phyloP scores from a whole-genome alignment of 192 early-diverging fungal species.

The Gaertneriomyces sp. region DNA sequence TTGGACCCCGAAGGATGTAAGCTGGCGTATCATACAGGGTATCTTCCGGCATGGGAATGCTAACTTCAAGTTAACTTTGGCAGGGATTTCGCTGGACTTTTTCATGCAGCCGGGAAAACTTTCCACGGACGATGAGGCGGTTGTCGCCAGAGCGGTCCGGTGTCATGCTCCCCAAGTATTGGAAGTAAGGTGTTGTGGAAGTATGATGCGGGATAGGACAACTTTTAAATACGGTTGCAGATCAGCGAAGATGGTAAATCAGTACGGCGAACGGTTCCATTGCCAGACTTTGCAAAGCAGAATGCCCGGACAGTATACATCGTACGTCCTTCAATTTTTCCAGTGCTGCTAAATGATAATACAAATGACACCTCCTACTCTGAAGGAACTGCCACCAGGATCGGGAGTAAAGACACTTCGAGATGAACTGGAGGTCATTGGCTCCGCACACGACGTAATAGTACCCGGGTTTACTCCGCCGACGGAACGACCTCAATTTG shows the following conservation, averaged over 20 bases:
- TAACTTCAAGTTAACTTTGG: too few species aligned
- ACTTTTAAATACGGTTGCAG: not conserved
- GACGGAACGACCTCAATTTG: too few species aligned
- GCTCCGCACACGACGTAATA: too few species aligned
- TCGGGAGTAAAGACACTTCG: too few species aligned
- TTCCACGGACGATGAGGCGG: constrained; percentile 24
- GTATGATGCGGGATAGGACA: not conserved
- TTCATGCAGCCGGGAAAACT: not conserved
- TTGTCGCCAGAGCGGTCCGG: constrained; percentile 35
- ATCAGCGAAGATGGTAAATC: constrained; percentile 24
- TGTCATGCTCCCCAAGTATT: not conserved
- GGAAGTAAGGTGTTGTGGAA: not conserved
- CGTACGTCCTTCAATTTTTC: not conserved
- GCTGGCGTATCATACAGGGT: too few species aligned
- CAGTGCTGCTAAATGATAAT: too few species aligned
- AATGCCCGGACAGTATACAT: constrained; percentile 9
- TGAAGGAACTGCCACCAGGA: too few species aligned
- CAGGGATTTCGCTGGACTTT: not conserved
- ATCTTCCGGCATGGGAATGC: too few species aligned
- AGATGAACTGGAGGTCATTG: too few species aligned
- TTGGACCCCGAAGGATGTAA: too few species aligned
- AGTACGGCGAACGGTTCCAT: constrained; percentile 7
- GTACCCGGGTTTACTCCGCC: too few species aligned
- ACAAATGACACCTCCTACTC: too few species aligned
- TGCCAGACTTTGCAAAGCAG: constrained; percentile 11